Base-by-base conservation (phyloP, 1,284 basidiomycete genomes). In the Rhodofomes roseus region DNA sequence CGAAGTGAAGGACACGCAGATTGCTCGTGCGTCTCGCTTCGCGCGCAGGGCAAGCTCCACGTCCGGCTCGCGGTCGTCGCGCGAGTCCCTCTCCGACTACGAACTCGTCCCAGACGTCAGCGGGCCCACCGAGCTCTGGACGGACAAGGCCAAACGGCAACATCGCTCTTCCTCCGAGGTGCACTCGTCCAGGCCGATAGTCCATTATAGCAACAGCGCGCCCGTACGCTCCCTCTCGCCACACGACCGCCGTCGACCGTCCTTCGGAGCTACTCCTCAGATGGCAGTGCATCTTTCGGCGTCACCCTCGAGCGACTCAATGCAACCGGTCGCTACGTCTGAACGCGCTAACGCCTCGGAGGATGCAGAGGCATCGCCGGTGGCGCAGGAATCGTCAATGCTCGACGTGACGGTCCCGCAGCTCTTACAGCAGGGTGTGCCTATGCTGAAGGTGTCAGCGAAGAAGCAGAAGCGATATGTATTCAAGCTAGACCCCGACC, bases 401-500 rank as follows among this genome's bases (percentile, higher is more conserved):
- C 57, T 70, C 4, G 79, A 81, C 44, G 69, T 79, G 8, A 67
- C 76, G 0, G 79, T 89, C 2, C 85, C 87, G 0, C 68, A 71
- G 39, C 64, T 80, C 16, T 71, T 89, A n/a, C 80, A 82, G 66
- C 71, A 76, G 3, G 91, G 91, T 14, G 82, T 83, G 6, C 79
- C 81, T 9, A 90, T 98, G 90, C 86, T 89, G 68, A 98, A 98
- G 73, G 87, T 98, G 37, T 93, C 95, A 2, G 85, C 87, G 44
- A 92, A 89, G 75, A 92, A 91, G 69, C 84, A 90, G 73, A 93
- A 91, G 73, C 82, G 82, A 43, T 82, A 90, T 40, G 69, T 85
- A 4, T 92, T 97, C 73, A 80, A 80, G 57, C 79, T 98, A 23
- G 89, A 94, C 67, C 78, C 90, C 8, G 88, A 94, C 70, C 83